Conservation (phyloP, 2,329 filamentous ascomycete species). For the Penicillium fuscoglaucum region DNA sequence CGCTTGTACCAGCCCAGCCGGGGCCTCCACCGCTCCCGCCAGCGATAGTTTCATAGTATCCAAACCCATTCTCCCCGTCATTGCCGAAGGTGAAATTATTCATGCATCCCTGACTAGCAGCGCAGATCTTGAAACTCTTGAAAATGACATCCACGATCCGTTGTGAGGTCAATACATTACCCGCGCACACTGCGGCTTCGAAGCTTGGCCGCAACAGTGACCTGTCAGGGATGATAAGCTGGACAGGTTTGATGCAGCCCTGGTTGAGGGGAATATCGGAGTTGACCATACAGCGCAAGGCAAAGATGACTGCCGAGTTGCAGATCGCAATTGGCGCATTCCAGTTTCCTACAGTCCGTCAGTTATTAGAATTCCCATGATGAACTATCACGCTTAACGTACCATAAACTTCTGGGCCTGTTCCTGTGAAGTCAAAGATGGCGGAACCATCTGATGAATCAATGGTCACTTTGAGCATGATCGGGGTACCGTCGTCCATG, state of each 20-base stretch:
- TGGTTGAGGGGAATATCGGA: constrained; percentile 79
- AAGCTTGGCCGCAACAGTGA: constrained; percentile 70
- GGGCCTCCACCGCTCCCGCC: constrained; percentile 72
- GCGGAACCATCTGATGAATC: constrained; percentile 66
- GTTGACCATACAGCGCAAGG: constrained; percentile 70
- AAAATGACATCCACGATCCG: constrained; percentile 76
- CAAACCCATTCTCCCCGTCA: constrained; percentile 50
- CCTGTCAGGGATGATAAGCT: constrained; percentile 67
- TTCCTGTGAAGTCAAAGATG: constrained; percentile 71
- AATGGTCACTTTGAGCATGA: constrained; percentile 69
- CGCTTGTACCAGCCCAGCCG: constrained; percentile 68
- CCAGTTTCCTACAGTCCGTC: constrained; percentile 55
- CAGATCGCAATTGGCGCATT: constrained; percentile 76
- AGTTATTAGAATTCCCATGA: neutral
- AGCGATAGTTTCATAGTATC: constrained; percentile 80
- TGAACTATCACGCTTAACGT: neutral
- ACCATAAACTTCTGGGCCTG: constrained; percentile 65
- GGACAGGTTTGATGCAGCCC: constrained; percentile 71
- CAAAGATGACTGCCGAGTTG: constrained; percentile 77
- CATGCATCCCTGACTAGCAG: constrained; percentile 71
- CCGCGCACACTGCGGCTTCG: constrained; percentile 72
- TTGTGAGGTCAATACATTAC: constrained; percentile 73
- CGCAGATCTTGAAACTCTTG: constrained; percentile 70
- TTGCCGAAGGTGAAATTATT: constrained; percentile 46
- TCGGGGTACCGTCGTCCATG: constrained; percentile 78